Conservation (phyloP, 2,329 filamentous ascomycete genomes). For the Cladorrhinum sp. region DNA sequence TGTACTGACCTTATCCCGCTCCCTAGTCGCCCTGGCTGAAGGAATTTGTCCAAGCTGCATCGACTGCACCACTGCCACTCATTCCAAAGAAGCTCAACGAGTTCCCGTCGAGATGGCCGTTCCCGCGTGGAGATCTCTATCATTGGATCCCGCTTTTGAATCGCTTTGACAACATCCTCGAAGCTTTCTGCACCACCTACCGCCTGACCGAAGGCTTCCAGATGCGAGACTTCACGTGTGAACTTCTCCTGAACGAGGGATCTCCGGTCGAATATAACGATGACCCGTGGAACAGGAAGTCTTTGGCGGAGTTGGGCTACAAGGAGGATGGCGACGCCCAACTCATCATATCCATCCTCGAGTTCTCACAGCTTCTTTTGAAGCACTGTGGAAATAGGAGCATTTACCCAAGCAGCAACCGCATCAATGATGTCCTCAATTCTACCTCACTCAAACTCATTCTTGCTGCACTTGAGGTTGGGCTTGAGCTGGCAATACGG, state of each 20-base stretch:
- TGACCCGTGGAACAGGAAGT: conserved; percentile 43
- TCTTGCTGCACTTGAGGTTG: conserved; percentile 73
- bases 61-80: conserved; percentile 66
- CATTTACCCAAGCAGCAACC: conserved; percentile 89
- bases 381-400: conserved; percentile 97
- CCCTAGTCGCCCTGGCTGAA: conserved; percentile 80
- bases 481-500: conserved; percentile 82
- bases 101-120: conserved; percentile 90
- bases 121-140: conserved; percentile 91
- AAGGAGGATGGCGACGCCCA: conserved; percentile 73
- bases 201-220: conserved; percentile 78
- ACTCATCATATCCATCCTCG: conserved; percentile 74
- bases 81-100: conserved; percentile 72
- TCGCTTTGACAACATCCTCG: conserved; percentile 85
- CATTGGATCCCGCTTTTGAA: conserved; percentile 97
- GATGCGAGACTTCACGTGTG: conserved; percentile 67
- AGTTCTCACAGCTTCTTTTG: conserved; percentile 82
- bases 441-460: conserved; percentile 79
- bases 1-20: conserved; percentile 20
- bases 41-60: conserved; percentile 71
- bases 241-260: conserved; percentile 60
- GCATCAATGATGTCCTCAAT: conserved; percentile 85
- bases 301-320: conserved; percentile 60
- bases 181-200: conserved; percentile 78
- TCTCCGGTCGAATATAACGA: conserved; percentile 50